phyloP scores from a whole-genome alignment of 179 eudicot species.

The Vitellaria paradoxa region DNA sequence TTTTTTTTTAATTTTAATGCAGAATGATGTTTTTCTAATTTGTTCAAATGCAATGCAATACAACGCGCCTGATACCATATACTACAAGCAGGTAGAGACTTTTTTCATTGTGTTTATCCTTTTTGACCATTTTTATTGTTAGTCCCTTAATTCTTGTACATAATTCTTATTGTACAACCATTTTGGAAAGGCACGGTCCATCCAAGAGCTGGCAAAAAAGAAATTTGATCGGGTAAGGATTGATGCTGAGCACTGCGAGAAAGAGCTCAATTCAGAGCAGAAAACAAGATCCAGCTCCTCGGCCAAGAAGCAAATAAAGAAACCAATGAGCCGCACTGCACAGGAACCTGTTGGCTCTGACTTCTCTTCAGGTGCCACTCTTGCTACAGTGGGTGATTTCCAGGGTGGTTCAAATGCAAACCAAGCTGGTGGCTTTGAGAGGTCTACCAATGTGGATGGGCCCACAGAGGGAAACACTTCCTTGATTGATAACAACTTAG shows the following conservation, averaged over 20 bases:
- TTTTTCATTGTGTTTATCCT: background rate
- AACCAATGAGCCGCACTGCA: constrained; percentile 34
- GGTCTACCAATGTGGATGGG: constrained; percentile 43
- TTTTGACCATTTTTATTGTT: background rate
- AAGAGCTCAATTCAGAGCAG: constrained; percentile 59
- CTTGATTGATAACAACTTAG: constrained; percentile 41
- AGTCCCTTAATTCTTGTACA: background rate
- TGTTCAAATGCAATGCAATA: constrained; percentile 93
- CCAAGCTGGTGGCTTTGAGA: constrained; percentile 42
- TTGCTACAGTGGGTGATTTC: constrained; percentile 50
- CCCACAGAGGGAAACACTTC: constrained; percentile 52
- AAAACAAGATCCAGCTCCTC: constrained; percentile 35
- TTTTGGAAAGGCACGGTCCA: constrained; percentile 68
- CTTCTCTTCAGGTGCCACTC: constrained; percentile 72
- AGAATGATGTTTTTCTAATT: constrained; percentile 81
- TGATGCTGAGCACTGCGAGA: constrained; percentile 43
- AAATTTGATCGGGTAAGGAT: constrained; percentile 60
- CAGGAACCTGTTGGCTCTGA: constrained; percentile 76
- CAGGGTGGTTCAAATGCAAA: constrained; percentile 31
- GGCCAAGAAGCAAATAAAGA: constrained; percentile 53
- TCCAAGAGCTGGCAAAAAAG: constrained; percentile 76
- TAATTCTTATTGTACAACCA: background rate
- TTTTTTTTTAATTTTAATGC: constrained; percentile 29
- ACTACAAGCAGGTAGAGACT: constrained; percentile 66
- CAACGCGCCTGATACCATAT: constrained; percentile 81